These are phyloP conservation scores for Hordeum marinum DNA, from an alignment of 176 grass and related monocot genomes.

Conservation along the genomic window DNA sequence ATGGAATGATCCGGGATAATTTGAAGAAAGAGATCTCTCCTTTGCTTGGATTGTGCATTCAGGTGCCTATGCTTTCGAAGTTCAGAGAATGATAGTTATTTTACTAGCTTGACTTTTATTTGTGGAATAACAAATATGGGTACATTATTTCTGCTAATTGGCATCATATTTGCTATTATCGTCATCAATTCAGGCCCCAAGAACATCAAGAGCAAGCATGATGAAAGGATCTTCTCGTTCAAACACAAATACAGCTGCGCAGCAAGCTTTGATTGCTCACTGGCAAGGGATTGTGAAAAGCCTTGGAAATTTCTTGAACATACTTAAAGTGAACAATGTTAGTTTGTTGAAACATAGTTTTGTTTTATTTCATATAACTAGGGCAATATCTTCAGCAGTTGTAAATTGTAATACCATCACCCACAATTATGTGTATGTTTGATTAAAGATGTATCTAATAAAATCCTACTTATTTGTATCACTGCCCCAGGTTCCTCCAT, in stretches of 20 bases:
- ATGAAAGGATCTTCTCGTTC: constrained; percentile 89
- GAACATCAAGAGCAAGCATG: constrained; percentile 97
- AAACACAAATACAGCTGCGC: constrained; percentile 65
- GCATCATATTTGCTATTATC: background rate
- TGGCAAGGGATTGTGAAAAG: constrained; percentile 98
- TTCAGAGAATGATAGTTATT: background rate
- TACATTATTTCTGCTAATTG: constrained; percentile 19
- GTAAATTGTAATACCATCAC: background rate
- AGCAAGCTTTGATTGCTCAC: constrained; percentile 94
- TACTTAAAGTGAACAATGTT: constrained; percentile 84
- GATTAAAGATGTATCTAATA: background rate
- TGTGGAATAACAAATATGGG: constrained; percentile 13
- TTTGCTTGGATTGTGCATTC: constrained; percentile 91
- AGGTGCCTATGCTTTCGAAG: constrained; percentile 50
- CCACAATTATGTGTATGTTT: constrained; percentile 3
- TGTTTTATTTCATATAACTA: background rate
- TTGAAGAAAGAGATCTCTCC: constrained; percentile 99
- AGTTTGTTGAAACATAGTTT: constrained; percentile 36
- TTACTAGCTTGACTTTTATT: constrained; percentile 6
- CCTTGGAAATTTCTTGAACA: constrained; percentile 86
- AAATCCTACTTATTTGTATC: background rate
- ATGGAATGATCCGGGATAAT: constrained; percentile 99
- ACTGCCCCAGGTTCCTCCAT: constrained; percentile 76
- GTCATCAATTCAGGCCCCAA: constrained; percentile 52
- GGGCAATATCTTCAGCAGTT: background rate